Conservation (phyloP, 2,329 filamentous ascomycete genomes). For the Ascochyta viciae-villosae region DNA sequence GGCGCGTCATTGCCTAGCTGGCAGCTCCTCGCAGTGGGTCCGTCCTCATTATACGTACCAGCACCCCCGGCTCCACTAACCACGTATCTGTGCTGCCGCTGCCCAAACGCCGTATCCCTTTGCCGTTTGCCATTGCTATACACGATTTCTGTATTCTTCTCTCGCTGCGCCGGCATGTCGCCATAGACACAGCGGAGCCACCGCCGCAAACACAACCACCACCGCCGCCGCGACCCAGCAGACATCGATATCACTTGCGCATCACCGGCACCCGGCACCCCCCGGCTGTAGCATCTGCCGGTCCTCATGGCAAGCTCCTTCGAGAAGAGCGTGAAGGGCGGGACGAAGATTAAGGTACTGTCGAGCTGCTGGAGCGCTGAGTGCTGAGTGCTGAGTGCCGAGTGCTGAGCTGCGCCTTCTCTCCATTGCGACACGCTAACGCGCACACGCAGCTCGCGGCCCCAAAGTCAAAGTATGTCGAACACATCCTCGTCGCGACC, state of each 20-base stretch:
- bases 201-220: slow-evolving; percentile 20
- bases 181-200: slow-evolving; percentile 32
- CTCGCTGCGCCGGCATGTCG: slow-evolving; percentile 34
- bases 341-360: slow-evolving; percentile 91
- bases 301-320: slow-evolving; percentile 80
- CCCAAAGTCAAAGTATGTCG: slow-evolving; percentile 98
- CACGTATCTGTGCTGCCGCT: slow-evolving; percentile 19
- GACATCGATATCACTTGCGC: slow-evolving; percentile 14
- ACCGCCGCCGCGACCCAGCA: slow-evolving; percentile 17
- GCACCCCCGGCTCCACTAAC: slow-evolving; percentile 17
- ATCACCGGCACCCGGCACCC: slow-evolving; percentile 8
- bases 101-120: slow-evolving; percentile 17
- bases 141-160: slow-evolving; percentile 25
- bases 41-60: slow-evolving; percentile 9
- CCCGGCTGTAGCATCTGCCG: slow-evolving; percentile 20
- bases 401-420: neutral
- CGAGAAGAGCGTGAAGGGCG: slow-evolving; percentile 99
- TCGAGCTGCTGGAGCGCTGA: neutral
- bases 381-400: neutral
- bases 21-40: slow-evolving; percentile 22
- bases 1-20: slow-evolving; percentile 26
- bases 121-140: slow-evolving; percentile 24
- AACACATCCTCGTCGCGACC: slow-evolving; percentile 94
- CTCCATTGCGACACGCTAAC: slow-evolving; percentile 28
- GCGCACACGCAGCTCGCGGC: slow-evolving; percentile 74